Conservation (phyloP, 2,329 filamentous ascomycete genomes). For the Knoxdaviesia proteae region DNA sequence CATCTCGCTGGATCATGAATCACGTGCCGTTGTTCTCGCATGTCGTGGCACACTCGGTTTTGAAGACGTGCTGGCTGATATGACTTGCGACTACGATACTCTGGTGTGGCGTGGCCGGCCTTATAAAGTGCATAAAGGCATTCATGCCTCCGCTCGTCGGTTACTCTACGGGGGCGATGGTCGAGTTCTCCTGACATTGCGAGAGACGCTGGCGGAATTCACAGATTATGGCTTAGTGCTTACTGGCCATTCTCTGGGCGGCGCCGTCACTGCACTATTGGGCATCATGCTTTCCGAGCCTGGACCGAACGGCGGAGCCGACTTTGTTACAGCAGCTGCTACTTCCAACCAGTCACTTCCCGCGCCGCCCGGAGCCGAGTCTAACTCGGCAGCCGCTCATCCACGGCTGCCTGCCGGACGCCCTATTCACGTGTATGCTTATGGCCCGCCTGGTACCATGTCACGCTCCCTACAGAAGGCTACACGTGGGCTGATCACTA, state of each 20-base stretch:
- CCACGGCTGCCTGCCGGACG: constrained; percentile 32
- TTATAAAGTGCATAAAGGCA: constrained; percentile 55
- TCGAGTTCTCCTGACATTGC: constrained; percentile 43
- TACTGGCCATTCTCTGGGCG: constrained; percentile 49
- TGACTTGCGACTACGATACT: constrained; percentile 54
- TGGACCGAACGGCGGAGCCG: constrained; percentile 23
- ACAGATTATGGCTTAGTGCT: constrained; percentile 49
- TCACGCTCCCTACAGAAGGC: constrained; percentile 47
- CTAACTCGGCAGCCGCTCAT: not conserved
- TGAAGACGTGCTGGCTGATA: constrained; percentile 51
- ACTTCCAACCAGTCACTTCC: constrained; percentile 21
- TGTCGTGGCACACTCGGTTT: constrained; percentile 54
- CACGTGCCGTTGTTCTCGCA: constrained; percentile 51
- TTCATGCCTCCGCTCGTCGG: constrained; percentile 48
- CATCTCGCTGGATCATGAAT: constrained; percentile 49
- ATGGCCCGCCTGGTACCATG: constrained; percentile 54
- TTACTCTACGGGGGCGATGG: constrained; percentile 48
- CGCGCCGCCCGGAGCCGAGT: not conserved
- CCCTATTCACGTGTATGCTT: constrained; percentile 61
- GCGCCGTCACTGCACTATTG: constrained; percentile 47
- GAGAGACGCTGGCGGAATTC: constrained; percentile 43
- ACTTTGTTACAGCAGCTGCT: constrained; percentile 39
- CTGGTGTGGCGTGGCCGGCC: constrained; percentile 38
- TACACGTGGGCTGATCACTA: constrained; percentile 56
- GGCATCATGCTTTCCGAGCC: constrained; percentile 52